Conservation (phyloP, 2,329 filamentous ascomycete species). For the Cytospora paraplurivora region DNA sequence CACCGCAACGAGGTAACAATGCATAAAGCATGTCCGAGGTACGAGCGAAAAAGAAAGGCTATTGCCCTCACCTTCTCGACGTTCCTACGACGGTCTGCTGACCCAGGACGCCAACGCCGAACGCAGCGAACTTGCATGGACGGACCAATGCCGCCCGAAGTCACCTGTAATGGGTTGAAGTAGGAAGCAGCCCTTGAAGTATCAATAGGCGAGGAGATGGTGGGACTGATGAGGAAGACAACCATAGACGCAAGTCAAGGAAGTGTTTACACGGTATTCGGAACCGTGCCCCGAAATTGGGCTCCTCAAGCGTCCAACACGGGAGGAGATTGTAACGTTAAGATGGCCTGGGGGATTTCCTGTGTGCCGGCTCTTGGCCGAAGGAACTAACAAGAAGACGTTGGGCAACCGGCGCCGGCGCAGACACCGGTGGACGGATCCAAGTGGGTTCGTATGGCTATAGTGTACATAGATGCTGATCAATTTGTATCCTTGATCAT, state of each 20-base stretch:
- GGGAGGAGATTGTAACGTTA: constrained; percentile 15
- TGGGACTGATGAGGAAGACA: constrained; percentile 6
- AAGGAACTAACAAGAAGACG: constrained; percentile 7
- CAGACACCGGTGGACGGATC: constrained; percentile 3
- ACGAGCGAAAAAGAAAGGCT: constrained; percentile 17
- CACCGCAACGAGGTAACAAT: constrained; percentile 24
- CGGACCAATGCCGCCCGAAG: constrained; percentile 24
- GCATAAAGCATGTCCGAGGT: constrained; percentile 22
- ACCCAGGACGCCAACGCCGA: constrained; percentile 22
- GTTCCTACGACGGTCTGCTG: constrained; percentile 23
- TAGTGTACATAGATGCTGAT: constrained; percentile 15
- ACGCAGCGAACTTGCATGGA: constrained; percentile 22
- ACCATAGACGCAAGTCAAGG: neutral
- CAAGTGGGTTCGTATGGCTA: neutral
- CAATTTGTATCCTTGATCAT: constrained; percentile 17
- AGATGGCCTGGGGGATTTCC: neutral
- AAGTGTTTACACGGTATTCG: constrained; percentile 11
- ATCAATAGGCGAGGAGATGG: constrained; percentile 18
- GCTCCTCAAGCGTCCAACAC: neutral
- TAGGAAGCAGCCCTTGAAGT: constrained; percentile 8
- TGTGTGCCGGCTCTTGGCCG: constrained; percentile 7
- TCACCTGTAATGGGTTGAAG: constrained; percentile 21
- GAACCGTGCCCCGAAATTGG: constrained; percentile 23
- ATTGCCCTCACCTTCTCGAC: constrained; percentile 3
- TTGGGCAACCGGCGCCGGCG: constrained; percentile 15